Evolutionary conservation across 2,329 filamentous ascomycete genomes (phyloP).

Genomic region (Stenocarpella maydis): DNA sequence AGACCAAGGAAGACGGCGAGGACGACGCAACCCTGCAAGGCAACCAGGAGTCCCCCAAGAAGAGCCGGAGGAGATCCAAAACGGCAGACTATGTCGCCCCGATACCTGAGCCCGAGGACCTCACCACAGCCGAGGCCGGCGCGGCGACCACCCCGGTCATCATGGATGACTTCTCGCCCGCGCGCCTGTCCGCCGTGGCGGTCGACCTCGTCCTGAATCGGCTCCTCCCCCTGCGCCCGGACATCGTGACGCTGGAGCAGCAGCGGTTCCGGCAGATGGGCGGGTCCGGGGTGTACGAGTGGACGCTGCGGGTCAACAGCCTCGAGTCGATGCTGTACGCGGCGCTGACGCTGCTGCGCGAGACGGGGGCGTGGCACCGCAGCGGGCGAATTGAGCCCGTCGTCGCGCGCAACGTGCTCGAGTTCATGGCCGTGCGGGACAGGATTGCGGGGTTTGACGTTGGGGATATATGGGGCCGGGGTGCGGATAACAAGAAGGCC

Average conservation of each 20-base stretch:
- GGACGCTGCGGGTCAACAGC: conserved; percentile 84
- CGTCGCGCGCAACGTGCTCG: conserved; percentile 65
- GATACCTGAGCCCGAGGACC: neutral
- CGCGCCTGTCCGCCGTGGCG: conserved; percentile 46
- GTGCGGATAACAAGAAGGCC: conserved; percentile 57
- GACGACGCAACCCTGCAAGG: neutral
- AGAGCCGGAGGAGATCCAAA: conserved; percentile 16
- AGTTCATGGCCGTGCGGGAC: conserved; percentile 34
- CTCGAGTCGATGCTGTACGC: conserved; percentile 85
- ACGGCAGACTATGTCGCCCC: neutral
- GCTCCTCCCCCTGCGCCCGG: conserved; percentile 62
- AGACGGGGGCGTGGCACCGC: conserved; percentile 49
- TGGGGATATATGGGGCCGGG: conserved; percentile 46
- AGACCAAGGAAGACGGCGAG: neutral
- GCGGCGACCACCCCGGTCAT: conserved; percentile 7
- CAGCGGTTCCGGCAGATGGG: conserved; percentile 71
- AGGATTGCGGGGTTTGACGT: conserved; percentile 19
- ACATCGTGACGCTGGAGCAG: conserved; percentile 73
- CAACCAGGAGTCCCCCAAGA: neutral
- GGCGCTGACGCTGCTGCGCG: conserved; percentile 64
- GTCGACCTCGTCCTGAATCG: conserved; percentile 45
- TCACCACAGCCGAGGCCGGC: neutral
- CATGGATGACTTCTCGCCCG: conserved; percentile 45
- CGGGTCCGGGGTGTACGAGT: conserved; percentile 73
- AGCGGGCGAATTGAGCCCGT: conserved; percentile 47